Base-by-base conservation (phyloP, 495 filamentous ascomycete species). In the Lindgomyces ingoldianus region DNA sequence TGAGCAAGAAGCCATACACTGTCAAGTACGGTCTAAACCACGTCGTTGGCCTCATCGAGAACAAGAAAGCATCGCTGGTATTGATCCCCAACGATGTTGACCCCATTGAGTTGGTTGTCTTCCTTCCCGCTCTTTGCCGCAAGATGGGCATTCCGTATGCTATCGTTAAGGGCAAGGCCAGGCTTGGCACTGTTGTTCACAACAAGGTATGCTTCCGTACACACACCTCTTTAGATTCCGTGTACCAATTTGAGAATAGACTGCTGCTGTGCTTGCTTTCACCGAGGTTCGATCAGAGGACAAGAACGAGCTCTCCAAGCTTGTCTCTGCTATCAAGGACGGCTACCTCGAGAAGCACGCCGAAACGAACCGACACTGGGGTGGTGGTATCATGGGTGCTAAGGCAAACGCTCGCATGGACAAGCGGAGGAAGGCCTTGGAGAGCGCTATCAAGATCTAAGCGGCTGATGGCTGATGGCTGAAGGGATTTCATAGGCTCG, bases 101-200 rank as follows among this genome's bases (percentile, higher is more conserved):
- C 85, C 95, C 95, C 69, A 98, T 99, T 80, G 95, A 99, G 86
- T 80, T 99, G 72, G 95, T 99, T 78, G 88, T 98, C 81, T 99
- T 96, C 91, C 85, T 99, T 60, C 95, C 95, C 68, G 92, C 95
- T 76, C 87, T 99, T 73, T 99, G 95, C 89, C 88, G 91, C 80
- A 99, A 99, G 91, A 98, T 99, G 92, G 95, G 95, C 81, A 85
- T 98, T n/a, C 95, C 95, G 57, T 99, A 96, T 79, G 93, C 91
- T 76, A 99, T 99, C 74, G 87, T 98, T 75, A 99, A 98, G 89
- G 95, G 95, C 81, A 99, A 99, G 88, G 93, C 95, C 70, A 87
- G 95, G 80, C 90, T 98, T 73, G 95, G 95, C 72, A 96, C 94
- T 63, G 92, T 98, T 72, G 93, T 99, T 74, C 95, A 98, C 90